A percentile compares a stretch with the other conserved stretches of the same genome.
phyloP scores from a whole-genome alignment of 176 grass and related monocot genomes.

The Avena insularis region DNA sequence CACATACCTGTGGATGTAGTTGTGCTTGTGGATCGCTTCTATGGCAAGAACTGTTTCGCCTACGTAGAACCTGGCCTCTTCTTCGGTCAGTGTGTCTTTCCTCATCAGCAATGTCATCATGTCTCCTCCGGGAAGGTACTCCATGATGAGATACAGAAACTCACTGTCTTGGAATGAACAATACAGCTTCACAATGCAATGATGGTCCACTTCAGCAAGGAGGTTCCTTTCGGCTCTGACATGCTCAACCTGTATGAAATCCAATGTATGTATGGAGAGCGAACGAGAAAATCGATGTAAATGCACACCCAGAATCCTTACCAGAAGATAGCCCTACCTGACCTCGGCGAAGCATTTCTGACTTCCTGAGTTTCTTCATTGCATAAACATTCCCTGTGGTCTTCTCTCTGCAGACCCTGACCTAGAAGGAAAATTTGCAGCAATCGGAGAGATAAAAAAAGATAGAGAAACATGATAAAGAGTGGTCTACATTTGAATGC shows the following conservation, averaged over 20 bases:
- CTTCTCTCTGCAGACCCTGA: slow-evolving; percentile 94
- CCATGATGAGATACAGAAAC: slow-evolving; percentile 97
- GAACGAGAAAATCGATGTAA: not conserved
- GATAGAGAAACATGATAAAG: not conserved
- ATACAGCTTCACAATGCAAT: slow-evolving; percentile 95
- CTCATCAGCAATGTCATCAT: slow-evolving; percentile 99
- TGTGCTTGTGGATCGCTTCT: slow-evolving; percentile 93
- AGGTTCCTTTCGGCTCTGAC: slow-evolving; percentile 99
- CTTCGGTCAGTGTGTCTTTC: slow-evolving; percentile 87
- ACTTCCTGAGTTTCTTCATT: slow-evolving; percentile 98
- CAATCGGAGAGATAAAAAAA: slow-evolving; percentile 2
- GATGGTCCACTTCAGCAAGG: slow-evolving; percentile 93
- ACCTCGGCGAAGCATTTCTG: slow-evolving; percentile 98
- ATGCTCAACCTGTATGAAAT: slow-evolving; percentile 82
- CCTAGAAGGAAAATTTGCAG: slow-evolving; percentile 59
- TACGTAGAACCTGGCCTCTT: slow-evolving; percentile 91
- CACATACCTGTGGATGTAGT: slow-evolving; percentile 94
- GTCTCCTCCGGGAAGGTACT: slow-evolving; percentile 96
- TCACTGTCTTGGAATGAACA: slow-evolving; percentile 97
- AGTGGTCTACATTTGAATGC: slow-evolving; percentile 14
- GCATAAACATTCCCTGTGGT: slow-evolving; percentile 86
- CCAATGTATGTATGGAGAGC: not conserved
- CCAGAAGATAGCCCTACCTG: slow-evolving; percentile 58
- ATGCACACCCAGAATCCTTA: slow-evolving; percentile 24
- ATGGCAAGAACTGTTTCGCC: slow-evolving; percentile 90